Evolutionary conservation across 768 basidiomycete species (phyloP).

Genomic region (Cystofilobasidium ferigula): DNA sequence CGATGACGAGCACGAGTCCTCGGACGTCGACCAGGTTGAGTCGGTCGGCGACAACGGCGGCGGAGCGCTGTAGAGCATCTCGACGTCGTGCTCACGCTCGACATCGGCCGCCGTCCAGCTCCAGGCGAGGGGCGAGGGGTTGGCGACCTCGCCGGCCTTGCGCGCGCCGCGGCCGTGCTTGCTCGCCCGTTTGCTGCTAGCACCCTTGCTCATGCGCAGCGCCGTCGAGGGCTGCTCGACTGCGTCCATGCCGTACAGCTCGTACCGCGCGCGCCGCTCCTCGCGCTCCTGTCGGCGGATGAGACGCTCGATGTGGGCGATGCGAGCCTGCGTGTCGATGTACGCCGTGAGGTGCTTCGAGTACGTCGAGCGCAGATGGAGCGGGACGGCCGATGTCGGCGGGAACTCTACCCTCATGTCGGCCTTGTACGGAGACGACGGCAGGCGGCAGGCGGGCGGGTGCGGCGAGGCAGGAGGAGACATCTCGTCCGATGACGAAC

Average conservation of each 20-base stretch:
- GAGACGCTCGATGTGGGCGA: constrained; percentile 32
- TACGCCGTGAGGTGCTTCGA: constrained; percentile 31
- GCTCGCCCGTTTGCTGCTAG: background rate
- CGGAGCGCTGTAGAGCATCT: background rate
- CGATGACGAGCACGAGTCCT: background rate
- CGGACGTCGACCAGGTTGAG: constrained; percentile 6
- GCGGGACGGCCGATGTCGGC: constrained; percentile 28
- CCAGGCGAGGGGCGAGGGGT: background rate
- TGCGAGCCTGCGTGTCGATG: constrained; percentile 30
- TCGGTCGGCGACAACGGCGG: constrained; percentile 2
- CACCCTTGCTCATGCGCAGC: background rate
- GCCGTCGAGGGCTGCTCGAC: constrained; percentile 1
- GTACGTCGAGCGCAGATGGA: constrained; percentile 30
- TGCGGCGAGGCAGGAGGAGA: constrained; percentile 30
- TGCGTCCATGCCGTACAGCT: constrained; percentile 30
- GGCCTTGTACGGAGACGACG: background rate
- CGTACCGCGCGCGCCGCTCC: constrained; percentile 34
- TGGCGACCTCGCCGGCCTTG: background rate
- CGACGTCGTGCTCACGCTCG: background rate
- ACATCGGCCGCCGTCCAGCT: background rate
- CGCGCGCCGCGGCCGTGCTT: background rate
- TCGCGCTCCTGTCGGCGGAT: constrained; percentile 32
- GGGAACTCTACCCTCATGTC: constrained; percentile 26
- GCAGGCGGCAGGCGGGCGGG: constrained; percentile 13
- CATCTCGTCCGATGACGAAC: constrained; percentile 18